A percentile compares a stretch with the other conserved stretches of the same genome.
These are phyloP conservation scores for Zalaria obscura DNA, from an alignment of 2,329 filamentous ascomycete genomes.

Conservation along the genomic window DNA sequence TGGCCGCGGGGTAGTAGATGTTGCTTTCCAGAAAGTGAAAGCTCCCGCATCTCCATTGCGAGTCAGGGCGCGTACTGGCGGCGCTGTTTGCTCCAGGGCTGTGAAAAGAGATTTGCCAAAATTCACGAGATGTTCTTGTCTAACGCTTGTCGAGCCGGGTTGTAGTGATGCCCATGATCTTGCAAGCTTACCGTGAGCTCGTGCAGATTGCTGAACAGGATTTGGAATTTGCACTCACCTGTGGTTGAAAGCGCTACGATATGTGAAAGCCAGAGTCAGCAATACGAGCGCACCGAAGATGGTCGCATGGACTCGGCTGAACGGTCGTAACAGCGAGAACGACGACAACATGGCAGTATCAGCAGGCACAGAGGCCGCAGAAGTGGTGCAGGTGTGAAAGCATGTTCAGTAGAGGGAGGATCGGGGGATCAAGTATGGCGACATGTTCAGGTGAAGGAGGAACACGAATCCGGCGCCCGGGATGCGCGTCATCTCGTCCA, in stretches of 20 bases:
- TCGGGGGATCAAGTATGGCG: too few relatives aligned
- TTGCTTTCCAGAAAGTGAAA: conserved; percentile 2
- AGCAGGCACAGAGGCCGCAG: neutral
- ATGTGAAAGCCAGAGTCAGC: neutral
- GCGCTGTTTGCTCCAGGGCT: neutral
- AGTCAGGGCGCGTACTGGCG: neutral
- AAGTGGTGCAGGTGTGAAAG: neutral
- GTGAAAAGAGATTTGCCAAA: neutral
- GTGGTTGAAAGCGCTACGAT: neutral
- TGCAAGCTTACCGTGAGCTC: too few relatives aligned
- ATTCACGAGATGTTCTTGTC: neutral
- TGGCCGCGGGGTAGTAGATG: conserved; percentile 1
- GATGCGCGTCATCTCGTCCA: too few relatives aligned
- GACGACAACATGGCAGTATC: neutral
- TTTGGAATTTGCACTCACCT: neutral
- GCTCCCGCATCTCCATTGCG: conserved; percentile 1
- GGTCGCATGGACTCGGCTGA: neutral
- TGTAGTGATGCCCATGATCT: neutral
- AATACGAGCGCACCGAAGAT: neutral
- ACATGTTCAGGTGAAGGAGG: too few relatives aligned
- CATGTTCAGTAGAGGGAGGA: neutral
- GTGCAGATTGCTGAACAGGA: neutral
- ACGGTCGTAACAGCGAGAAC: neutral
- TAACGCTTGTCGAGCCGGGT: neutral
- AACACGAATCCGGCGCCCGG: too few relatives aligned